These are phyloP conservation scores for Lactarius deliciosus DNA, from an alignment of 768 basidiomycete genomes.

Conservation along the genomic window DNA sequence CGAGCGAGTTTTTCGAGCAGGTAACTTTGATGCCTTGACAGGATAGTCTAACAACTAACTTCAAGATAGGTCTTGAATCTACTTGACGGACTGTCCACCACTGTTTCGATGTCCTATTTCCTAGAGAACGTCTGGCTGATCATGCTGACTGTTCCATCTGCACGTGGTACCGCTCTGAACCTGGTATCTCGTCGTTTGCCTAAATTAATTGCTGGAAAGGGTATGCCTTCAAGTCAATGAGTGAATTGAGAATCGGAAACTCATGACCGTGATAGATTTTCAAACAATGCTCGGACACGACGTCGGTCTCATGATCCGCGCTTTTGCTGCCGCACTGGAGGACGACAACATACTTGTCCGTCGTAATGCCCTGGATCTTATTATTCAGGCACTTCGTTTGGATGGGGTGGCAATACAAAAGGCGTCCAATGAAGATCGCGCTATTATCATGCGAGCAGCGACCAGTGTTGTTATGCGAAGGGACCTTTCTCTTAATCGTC, in stretches of 20 bases:
- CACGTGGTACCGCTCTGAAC: constrained; percentile 83
- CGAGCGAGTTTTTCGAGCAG: constrained; percentile 95
- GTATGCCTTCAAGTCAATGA: constrained; percentile 39
- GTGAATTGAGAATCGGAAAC: neutral
- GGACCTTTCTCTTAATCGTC: constrained; percentile 89
- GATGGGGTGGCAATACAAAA: constrained; percentile 70
- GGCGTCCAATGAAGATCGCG: constrained; percentile 69
- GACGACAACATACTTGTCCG: constrained; percentile 93
- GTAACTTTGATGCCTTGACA: constrained; percentile 36
- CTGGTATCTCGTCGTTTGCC: constrained; percentile 83
- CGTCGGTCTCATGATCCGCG: constrained; percentile 91
- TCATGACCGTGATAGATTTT: constrained; percentile 47
- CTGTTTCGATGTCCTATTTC: constrained; percentile 87
- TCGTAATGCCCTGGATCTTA: constrained; percentile 79
- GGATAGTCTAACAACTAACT: neutral
- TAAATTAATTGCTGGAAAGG: constrained; percentile 65
- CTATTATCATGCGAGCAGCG: constrained; percentile 84
- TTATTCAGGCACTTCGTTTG: constrained; percentile 71
- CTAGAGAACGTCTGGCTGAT: constrained; percentile 94
- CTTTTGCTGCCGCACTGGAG: constrained; percentile 86
- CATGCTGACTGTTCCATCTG: constrained; percentile 85
- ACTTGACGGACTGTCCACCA: constrained; percentile 77
- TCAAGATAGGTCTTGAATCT: constrained; percentile 65
- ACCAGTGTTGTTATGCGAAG: constrained; percentile 87
- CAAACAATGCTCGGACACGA: constrained; percentile 76